A percentile compares a stretch with the other conserved stretches of the same genome.
phyloP scores from a whole-genome alignment of 2,329 filamentous ascomycete genomes.

The Knufia fluminis region DNA sequence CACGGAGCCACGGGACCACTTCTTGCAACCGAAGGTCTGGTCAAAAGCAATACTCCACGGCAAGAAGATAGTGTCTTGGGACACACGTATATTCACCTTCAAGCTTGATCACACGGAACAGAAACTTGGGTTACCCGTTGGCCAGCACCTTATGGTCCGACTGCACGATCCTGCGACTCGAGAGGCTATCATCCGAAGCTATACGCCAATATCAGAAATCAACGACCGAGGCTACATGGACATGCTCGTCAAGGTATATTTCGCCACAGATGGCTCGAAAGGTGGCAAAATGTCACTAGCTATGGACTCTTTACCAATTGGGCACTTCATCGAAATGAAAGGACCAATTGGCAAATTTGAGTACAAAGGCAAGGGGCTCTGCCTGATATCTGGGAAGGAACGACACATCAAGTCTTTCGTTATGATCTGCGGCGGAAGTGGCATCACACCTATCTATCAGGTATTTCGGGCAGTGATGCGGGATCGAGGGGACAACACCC shows the following conservation, averaged over 20 bases:
- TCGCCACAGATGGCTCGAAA: constrained; percentile 42
- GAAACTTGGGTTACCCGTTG: constrained; percentile 65
- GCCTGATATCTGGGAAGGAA: constrained; percentile 49
- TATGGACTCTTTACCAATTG: constrained; percentile 62
- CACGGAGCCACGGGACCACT: constrained; percentile 46
- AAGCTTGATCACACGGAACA: constrained; percentile 63
- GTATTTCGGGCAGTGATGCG: constrained; percentile 66
- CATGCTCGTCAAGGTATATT: constrained; percentile 42
- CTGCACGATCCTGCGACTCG: constrained; percentile 60
- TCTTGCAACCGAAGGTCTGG: constrained; percentile 66
- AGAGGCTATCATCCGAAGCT: constrained; percentile 72
- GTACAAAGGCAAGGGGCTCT: constrained; percentile 60
- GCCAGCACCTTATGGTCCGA: constrained; percentile 80
- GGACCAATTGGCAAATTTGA: constrained; percentile 80
- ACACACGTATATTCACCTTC: constrained; percentile 76
- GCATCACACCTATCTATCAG: constrained; percentile 85
- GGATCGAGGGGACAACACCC: constrained; percentile 54
- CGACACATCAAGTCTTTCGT: constrained; percentile 58
- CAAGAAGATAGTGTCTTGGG: constrained; percentile 62
- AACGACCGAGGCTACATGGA: constrained; percentile 56
- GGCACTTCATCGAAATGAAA: constrained; percentile 72
- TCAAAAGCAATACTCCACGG: constrained; percentile 59
- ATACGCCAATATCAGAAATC: constrained; percentile 70
- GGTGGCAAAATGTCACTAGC: constrained; percentile 78
- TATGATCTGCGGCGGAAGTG: constrained; percentile 84